These are phyloP conservation scores for Arxiozyma bovina DNA, from an alignment of 1,139 yeast genomes.

Conservation along the genomic window DNA sequence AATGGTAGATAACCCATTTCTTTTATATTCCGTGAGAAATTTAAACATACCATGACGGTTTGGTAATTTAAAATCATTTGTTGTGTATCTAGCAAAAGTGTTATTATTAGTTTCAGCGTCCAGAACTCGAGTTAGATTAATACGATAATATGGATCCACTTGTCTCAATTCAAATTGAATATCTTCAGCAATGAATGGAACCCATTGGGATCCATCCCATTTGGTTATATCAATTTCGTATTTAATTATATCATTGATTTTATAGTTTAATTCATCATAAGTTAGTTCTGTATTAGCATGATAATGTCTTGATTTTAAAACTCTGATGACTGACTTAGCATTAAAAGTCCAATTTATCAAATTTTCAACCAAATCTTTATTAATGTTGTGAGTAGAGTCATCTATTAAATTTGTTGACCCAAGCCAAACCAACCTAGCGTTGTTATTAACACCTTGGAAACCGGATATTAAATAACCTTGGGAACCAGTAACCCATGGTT, in stretches of 20 bases:
- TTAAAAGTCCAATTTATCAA: constrained; percentile 71
- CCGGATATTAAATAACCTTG: constrained; percentile 75
- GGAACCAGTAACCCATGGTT: constrained; percentile 70
- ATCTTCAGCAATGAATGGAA: constrained; percentile 50
- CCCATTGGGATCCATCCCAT: constrained; percentile 57
- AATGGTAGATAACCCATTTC: constrained; percentile 68
- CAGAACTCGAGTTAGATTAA: constrained; percentile 40
- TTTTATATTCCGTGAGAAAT: constrained; percentile 67
- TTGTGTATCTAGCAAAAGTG: constrained; percentile 31
- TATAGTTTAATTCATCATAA: constrained; percentile 46
- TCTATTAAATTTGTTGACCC: constrained; percentile 54
- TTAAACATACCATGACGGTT: constrained; percentile 98
- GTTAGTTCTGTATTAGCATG: constrained; percentile 40
- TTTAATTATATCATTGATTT: constrained; percentile 59
- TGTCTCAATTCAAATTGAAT: constrained; percentile 78
- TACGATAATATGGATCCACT: constrained; percentile 92
- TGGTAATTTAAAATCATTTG: constrained; percentile 62
- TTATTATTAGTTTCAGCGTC: constrained; percentile 17
- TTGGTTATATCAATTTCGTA: constrained; percentile 62
- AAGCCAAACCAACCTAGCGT: constrained; percentile 74
- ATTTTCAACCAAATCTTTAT: constrained; percentile 37
- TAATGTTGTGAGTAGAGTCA: constrained; percentile 28
- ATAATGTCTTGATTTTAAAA: constrained; percentile 39
- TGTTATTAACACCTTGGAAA: constrained; percentile 64
- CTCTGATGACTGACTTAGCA: constrained; percentile 53